Evolutionary conservation across 352 stramenopile genomes (phyloP), one percentile per base, ranked within the genome.

Genomic region (Aphanomyces euteiches): DNA sequence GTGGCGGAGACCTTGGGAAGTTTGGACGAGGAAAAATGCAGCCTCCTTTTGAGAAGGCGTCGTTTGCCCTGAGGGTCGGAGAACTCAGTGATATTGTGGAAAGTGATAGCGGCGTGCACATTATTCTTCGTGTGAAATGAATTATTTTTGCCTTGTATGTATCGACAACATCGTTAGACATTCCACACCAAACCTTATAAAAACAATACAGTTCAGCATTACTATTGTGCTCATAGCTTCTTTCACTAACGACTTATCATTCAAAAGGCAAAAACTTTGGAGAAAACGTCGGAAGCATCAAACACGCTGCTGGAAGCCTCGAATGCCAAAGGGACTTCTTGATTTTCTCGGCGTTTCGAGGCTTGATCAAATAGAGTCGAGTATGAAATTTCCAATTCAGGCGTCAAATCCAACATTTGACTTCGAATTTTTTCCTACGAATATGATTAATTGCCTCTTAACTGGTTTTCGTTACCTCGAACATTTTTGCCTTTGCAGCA

Each of bases 61-160:
- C 90, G 43, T 98, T 98, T 71, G 82, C 76, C 45, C 85, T 99
- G 45, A 84, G 95, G 66, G 85, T 98, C 19, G 92, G 90, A 43
- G 86, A 98, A 74, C 87, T 99, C 67, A 98, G 88, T 65, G 89
- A 87, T 5, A 93, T 99, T 72, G 91, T 99, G 36, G 93, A 97
- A 67, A 98, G 89, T 56, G 96, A 99, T 73, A 98, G 88, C 69
- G 97, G 96, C 56, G 87, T 98, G 69, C 97, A 99, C 84, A 88
- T 99, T 59, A 98, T 99, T 64, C 91, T 98, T 65, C 86, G 97
- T 64, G 74, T 90, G 73, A 85, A 81, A 82, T 92, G 83, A 78
- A 58, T 28, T 28, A 28, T 28, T 28, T 28, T 28, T 28, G 28
- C 28, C 28, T 28, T 28, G 28, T 28, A 28, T 28, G 28, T 28